A percentile compares a stretch with the other conserved stretches of the same genome.
These are phyloP conservation scores for Tetrapisispora fleetii DNA, from an alignment of 805 yeast species.

Conservation along the genomic window DNA sequence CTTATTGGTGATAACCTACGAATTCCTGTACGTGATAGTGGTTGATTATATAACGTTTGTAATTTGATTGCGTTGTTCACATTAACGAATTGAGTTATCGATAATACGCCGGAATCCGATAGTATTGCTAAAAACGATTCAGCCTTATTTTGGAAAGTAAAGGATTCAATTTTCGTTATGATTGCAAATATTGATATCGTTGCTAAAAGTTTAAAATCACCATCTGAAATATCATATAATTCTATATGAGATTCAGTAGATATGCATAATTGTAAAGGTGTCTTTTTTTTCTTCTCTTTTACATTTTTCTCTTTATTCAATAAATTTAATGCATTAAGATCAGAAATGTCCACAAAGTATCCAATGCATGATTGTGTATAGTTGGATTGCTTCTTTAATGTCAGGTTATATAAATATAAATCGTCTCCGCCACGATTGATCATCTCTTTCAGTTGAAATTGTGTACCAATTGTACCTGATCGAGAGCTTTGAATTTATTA, in stretches of 20 bases:
- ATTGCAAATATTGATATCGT: conserved; percentile 47
- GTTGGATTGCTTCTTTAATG: conserved; percentile 53
- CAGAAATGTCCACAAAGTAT: conserved; percentile 40
- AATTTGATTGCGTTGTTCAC: conserved; percentile 32
- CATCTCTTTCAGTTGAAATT: neutral
- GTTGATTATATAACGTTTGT: conserved; percentile 46
- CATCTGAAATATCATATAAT: conserved; percentile 40
- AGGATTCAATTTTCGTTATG: conserved; percentile 41
- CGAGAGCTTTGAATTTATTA: neutral
- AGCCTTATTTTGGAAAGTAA: conserved; percentile 44
- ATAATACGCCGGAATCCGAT: conserved; percentile 70
- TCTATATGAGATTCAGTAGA: conserved; percentile 26
- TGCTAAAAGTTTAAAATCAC: conserved; percentile 38
- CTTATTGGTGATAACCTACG: conserved; percentile 70
- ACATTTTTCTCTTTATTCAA: neutral
- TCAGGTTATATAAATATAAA: conserved; percentile 56
- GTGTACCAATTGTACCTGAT: neutral
- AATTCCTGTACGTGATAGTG: conserved; percentile 65
- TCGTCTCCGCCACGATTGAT: conserved; percentile 2
- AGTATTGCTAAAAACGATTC: conserved; percentile 56
- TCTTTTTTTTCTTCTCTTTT: conserved; percentile 1
- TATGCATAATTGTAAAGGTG: conserved; percentile 23
- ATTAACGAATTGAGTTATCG: conserved; percentile 24
- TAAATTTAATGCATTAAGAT: neutral
- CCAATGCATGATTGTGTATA: conserved; percentile 54